phyloP scores from a whole-genome alignment of 257 asterid species.

The Fraxinus excelsior region DNA sequence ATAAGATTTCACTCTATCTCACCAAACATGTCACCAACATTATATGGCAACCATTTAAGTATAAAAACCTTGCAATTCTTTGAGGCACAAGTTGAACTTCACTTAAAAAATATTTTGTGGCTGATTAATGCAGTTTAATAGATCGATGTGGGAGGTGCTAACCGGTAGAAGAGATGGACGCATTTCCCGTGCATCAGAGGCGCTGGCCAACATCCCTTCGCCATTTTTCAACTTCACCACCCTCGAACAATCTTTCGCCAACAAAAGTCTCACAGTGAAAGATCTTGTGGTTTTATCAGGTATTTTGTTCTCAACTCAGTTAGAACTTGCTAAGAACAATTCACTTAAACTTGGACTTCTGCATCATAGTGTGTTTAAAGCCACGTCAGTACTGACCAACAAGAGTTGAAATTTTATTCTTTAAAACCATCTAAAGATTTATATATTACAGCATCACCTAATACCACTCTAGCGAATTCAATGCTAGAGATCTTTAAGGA shows the following conservation, averaged over 20 bases:
- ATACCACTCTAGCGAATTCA: too few relatives aligned
- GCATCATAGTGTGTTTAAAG: not conserved
- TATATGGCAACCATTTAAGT: not conserved
- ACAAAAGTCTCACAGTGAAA: conserved; percentile 33
- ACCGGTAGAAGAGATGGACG: conserved; percentile 63
- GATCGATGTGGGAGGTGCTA: conserved; percentile 46
- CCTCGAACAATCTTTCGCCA: conserved; percentile 37
- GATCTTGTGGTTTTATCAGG: conserved; percentile 66
- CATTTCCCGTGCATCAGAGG: conserved; percentile 38
- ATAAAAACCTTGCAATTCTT: not conserved
- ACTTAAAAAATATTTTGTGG: too few relatives aligned
- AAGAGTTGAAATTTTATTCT: too few relatives aligned
- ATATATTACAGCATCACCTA: too few relatives aligned
- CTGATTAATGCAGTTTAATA: conserved; percentile 30
- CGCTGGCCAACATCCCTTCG: conserved; percentile 38
- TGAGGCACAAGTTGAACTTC: not conserved
- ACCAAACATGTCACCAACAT: not conserved
- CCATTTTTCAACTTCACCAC: conserved; percentile 42
- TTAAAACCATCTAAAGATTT: too few relatives aligned
- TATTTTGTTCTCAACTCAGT: not conserved
- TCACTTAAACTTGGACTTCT: not conserved
- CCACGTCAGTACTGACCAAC: too few relatives aligned
- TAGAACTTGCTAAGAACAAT: not conserved
- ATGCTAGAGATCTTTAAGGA: too few relatives aligned
- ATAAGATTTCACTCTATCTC: too few relatives aligned